Evolutionary conservation across 2,329 filamentous ascomycete species (phyloP), one percentile per base, ranked within the genome.

Genomic region (Fusarium clavum): DNA sequence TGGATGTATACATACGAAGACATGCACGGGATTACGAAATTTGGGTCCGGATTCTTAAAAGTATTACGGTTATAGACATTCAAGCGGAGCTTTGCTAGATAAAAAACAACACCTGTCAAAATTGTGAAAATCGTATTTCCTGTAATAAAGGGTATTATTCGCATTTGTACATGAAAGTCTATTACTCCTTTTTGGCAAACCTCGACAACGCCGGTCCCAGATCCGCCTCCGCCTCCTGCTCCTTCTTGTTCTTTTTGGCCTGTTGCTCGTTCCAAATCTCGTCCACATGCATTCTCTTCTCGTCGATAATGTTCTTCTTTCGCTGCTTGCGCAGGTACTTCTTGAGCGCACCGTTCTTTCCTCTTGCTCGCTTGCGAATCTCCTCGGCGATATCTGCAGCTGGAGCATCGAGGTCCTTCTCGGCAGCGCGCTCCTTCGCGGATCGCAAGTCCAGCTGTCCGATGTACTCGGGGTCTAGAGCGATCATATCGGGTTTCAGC

Each of bases 401-500:
- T 3, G 69, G 69, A 11, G 88, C 86, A 73, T 98, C 95, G 43
- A 97, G 86, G 77, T 97, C 92, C 77, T 88, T 90, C 76, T 97
- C 94, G 27, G 89, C 90, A 76, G 90, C 87, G 51, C 91, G 87
- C 83, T 96, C 91, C 82, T 92, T 87, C 65, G 94, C 90, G 38
- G 91, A 93, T 53, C 92, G 88, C 61, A 94, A 84, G 78, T 99
- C 94, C 32, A 99, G 85, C 73, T 90, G 93, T 58, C 96, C 96
- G 74, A 99, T 89, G 77, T 94, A 97, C 80, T 96, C 92, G 73
- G 96, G 95, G 78, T 99, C 91, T 24, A 99, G 85, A 3, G 94
- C 93, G 69, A 99, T 99, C 94, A 98, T 99, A 77, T 97, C 95
- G 6, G 96, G 95, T 76, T 94, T 90, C 49, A 99, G 86, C 84